A percentile compares a stretch with the other conserved stretches of the same genome.
Conservation (phyloP, 345 rosid species). For the Salix viminalis region DNA sequence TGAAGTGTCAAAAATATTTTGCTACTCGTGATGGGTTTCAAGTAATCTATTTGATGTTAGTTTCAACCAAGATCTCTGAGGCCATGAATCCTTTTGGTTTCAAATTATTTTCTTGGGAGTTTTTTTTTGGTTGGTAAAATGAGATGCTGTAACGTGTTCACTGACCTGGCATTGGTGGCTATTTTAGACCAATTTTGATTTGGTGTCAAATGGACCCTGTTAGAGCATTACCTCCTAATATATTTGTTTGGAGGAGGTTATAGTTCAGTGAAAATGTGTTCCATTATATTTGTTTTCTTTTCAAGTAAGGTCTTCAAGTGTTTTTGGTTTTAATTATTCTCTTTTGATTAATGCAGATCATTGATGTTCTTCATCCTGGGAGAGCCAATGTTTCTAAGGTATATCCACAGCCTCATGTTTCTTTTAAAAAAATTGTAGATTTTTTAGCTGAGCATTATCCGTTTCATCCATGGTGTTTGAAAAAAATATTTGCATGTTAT, state of each 20-base stretch:
- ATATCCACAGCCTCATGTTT: background rate
- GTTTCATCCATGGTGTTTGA: background rate
- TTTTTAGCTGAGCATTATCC: background rate
- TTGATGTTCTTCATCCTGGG: constrained; percentile 97
- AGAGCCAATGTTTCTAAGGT: constrained; percentile 95
- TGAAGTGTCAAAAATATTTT: constrained; percentile 16
- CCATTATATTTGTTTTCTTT: background rate
- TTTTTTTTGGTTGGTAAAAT: background rate
- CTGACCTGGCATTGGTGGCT: background rate
- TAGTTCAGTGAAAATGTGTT: background rate
- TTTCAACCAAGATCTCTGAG: constrained; percentile 20
- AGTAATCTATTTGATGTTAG: constrained; percentile 1
- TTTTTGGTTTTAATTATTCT: background rate
- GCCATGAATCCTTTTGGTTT: background rate
- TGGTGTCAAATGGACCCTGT: background rate
- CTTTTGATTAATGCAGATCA: constrained; percentile 42
- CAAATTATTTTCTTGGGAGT: background rate
- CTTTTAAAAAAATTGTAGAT: background rate
- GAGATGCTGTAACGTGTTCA: too few species aligned
- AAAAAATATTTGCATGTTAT: background rate
- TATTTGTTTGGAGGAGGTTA: background rate
- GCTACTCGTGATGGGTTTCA: constrained; percentile 23
- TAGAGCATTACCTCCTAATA: background rate
- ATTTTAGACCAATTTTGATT: background rate
- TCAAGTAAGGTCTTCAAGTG: background rate